Evolutionary conservation across 345 rosid species (phyloP), one percentile per base, ranked within the genome.

Genomic region (Lenwebbia sp.): DNA sequence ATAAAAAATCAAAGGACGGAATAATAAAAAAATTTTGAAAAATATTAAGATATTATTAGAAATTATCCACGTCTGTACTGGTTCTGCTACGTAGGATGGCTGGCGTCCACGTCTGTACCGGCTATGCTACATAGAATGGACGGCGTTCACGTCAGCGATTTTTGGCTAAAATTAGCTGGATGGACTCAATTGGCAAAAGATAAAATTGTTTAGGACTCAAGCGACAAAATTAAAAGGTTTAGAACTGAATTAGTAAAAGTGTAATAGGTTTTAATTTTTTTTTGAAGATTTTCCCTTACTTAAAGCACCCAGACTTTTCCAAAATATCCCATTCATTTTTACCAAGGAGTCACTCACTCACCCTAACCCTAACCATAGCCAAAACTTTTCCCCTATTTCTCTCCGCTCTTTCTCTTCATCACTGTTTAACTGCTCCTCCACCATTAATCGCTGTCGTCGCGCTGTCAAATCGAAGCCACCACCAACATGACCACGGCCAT

Each of bases 41-140:
- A 7, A 44, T 44, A 44, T 7, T 44, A 44, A 6, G 9, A 44
- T 6, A 44, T 44, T 44, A 47, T 47, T 47, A 47, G n/a, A 47
- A 41, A 47, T 47, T 47, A 8, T 7, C 2, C 10, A 47, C 49
- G 10, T 47, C 12, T 0, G 3, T 3, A 10, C 10, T 10, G 13
- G 3, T 2, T 1, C 0, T 10, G 3, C 10, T 3, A 49, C 13
- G 51, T 49, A 49, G 12, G 13, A 49, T 10, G 2, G 3, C 2
- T 9, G 13, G 0, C 1, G 3, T 49, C 51, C 51, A 49, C 12
- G n/a, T n/a, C n/a, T 0, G 3, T 3, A 10, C 10, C 12, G 13
- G 3, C 3, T 1, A 3, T 10, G 3, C 10, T 3, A 49, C 13
- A 13, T 49, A 49, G 12, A 3, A 49, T 10, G 2, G 3, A 2